phyloP scores from a whole-genome alignment of 2,329 filamentous ascomycete genomes.

The Aspergillus ruber region DNA sequence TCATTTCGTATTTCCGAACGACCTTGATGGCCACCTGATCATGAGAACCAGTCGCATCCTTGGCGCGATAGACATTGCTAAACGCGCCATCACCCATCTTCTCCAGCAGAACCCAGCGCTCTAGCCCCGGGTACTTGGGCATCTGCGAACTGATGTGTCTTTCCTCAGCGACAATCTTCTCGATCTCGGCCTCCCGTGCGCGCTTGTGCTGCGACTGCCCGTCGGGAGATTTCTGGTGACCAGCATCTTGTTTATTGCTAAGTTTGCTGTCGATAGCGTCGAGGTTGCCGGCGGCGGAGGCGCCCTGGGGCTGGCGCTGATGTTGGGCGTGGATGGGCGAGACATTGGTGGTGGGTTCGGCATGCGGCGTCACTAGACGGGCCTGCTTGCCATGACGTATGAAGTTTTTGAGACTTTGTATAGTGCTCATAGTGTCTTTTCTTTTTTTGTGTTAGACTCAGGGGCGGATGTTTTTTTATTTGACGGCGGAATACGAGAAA shows the following conservation, averaged over 20 bases:
- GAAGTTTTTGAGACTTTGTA: conserved; percentile 97
- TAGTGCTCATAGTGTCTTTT: conserved; percentile 53
- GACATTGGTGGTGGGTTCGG: conserved; percentile 57
- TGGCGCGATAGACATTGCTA: conserved; percentile 93
- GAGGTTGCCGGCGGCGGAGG: conserved; percentile 52
- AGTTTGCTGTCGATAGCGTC: conserved; percentile 56
- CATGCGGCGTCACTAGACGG: conserved; percentile 57
- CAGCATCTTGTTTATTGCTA: conserved; percentile 59
- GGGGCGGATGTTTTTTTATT: too few species aligned
- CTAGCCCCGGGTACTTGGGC: conserved; percentile 75
- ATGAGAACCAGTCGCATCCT: conserved; percentile 63
- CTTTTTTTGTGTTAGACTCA: neutral
- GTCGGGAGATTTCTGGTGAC: conserved; percentile 52
- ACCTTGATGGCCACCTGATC: conserved; percentile 95
- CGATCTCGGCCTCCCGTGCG: conserved; percentile 58
- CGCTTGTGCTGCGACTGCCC: conserved; percentile 57
- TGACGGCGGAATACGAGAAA: too few species aligned
- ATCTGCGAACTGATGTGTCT: conserved; percentile 79
- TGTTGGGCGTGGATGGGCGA: conserved; percentile 60
- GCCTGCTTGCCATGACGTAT: conserved; percentile 97
- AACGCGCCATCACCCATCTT: conserved; percentile 99
- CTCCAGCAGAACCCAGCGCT: conserved; percentile 78
- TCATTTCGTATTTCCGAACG: conserved; percentile 98
- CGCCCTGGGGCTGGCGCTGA: conserved; percentile 47
- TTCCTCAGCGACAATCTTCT: conserved; percentile 85